phyloP scores from a whole-genome alignment of 73 alveolate species.

The Uronychia binucleata region DNA sequence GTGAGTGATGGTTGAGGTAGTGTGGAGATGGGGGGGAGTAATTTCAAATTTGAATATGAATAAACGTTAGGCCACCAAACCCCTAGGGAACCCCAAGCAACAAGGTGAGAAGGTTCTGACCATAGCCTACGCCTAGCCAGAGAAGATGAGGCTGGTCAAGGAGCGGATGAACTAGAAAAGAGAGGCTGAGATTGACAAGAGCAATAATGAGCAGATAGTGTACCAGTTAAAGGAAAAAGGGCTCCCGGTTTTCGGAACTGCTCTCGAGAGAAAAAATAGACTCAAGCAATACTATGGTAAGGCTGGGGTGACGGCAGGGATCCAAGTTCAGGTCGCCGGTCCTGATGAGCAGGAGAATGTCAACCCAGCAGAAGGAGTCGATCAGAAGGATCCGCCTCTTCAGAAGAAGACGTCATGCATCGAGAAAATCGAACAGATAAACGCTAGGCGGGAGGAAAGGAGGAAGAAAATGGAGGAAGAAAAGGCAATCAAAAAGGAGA shows the following conservation, averaged over 20 bases:
- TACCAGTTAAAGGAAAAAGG: slow-evolving; percentile 71
- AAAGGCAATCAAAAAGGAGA: slow-evolving; percentile 72
- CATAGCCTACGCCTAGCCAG: neutral
- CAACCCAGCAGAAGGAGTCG: neutral
- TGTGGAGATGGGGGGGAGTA: too few species aligned
- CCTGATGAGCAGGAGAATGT: neutral
- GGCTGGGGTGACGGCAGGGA: too few species aligned
- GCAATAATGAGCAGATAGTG: slow-evolving; percentile 65
- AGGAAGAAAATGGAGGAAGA: slow-evolving; percentile 87
- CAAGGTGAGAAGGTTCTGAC: neutral
- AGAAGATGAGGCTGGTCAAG: slow-evolving; percentile 48
- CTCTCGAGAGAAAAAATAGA: slow-evolving; percentile 81
- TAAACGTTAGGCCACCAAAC: neutral
- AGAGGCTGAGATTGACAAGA: slow-evolving; percentile 61
- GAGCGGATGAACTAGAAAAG: slow-evolving; percentile 47
- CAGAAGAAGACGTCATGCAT: slow-evolving; percentile 65
- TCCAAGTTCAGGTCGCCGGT: too few species aligned
- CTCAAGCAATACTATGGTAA: slow-evolving; percentile 80
- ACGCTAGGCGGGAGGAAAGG: slow-evolving; percentile 83
- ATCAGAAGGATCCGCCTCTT: slow-evolving; percentile 8
- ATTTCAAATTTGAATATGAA: neutral
- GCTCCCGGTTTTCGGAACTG: slow-evolving; percentile 87
- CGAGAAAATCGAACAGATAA: slow-evolving; percentile 77
- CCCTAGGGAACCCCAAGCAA: neutral
- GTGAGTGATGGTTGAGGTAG: too few species aligned